Base-by-base conservation (phyloP, 495 filamentous ascomycete species). In the Alectoria sarmentosa region DNA sequence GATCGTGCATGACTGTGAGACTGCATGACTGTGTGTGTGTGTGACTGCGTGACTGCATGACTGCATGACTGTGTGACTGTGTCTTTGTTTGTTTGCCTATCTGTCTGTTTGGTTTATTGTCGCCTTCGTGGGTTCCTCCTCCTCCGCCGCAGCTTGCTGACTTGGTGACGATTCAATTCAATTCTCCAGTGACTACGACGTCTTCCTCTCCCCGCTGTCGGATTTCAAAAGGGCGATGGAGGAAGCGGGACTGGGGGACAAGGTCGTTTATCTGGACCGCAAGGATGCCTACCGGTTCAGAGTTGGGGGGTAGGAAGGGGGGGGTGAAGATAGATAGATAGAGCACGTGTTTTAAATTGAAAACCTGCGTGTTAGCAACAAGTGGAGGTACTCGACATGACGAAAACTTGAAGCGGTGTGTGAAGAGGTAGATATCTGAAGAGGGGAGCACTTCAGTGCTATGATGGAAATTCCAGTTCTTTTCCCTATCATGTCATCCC, bases 221-320 rank as follows among this genome's bases (percentile, higher is more conserved):
- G 86, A 87, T 59, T 88, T 90, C 66, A 80, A 78, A 71, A 77
- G 77, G 48, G 79, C 79, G 57, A 80, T 88, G 10, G 73, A 78
- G 46, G 75, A 71, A 30, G 83, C 79, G 0, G 85, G 82, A 0
- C 69, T 84, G 60, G 65, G 60, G 13, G 75, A 80, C 5, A 75
- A 77, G 63, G 83, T 88, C 8, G 81, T 89, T 11, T 84, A 86
- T 76, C 69, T 89, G 66, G 85, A 87, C 67, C 75, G 84, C 13
- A 80, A 78, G 56, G 87, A 89, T 49, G 66, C 78, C 68, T 89
- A 81, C 72, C 63, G 70, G 44, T 88, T 88, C 66, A 70, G 70
- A n/a, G 83, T 86, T 4, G 41, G 41, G 8, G 17, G 17, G 19
- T 9, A 3, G 2, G 41, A 21, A 4, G 41, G 41, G 41, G 15